Evolutionary conservation across 2,329 filamentous ascomycete genomes (phyloP), one percentile per base, ranked within the genome.

Genomic region (Ophiostoma triangulosporum): DNA sequence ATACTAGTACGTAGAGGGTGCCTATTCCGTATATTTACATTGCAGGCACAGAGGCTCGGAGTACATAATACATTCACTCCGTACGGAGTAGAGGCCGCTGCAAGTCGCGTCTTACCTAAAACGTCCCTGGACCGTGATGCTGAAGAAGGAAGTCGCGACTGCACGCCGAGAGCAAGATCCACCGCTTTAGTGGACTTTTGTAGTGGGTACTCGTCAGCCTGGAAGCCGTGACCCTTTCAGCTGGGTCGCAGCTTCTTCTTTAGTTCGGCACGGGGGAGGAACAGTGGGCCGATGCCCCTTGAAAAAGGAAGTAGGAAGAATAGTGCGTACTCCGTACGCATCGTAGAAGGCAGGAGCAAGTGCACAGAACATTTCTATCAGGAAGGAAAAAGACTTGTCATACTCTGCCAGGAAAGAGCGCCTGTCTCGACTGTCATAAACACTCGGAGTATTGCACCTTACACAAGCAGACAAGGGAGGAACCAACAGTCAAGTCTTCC

Each of bases 141-240:
- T 26, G 20, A 43, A 43, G 20, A 43, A 43, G 38, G 4, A 43
- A 43, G 38, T 43, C 38, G 38, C 38, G 38, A 43, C 38, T 43
- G n/a, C n/a, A 24, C 20, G 35, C 35, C 35, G 35, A 38, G 14
- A 38, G 35, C 35, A 38, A 38, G 35, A 38, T 38, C 20, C 35
- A 38, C 4, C 17, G 35, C 17, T n/a, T 32, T 50, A 35, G 33
- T 33, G 17, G 26, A 4, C 5, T 20, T 49, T 53, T 40, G 36
- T 48, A 15, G 27, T 24, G 27, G 38, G 20, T 43, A 24, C 20
- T 24, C 20, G 22, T 26, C 38, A 43, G 38, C 38, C 38, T 43
- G 46, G 26, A 45, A 50, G 31, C 29, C 36, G 43, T 29, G 32
- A 38, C 14, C 48, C 48, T 54, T 48, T 51, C 52, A 54, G 52